Conservation (phyloP, 371 early-diverging fungal species). For the Ecytonucleospora hepatopenaei region DNA sequence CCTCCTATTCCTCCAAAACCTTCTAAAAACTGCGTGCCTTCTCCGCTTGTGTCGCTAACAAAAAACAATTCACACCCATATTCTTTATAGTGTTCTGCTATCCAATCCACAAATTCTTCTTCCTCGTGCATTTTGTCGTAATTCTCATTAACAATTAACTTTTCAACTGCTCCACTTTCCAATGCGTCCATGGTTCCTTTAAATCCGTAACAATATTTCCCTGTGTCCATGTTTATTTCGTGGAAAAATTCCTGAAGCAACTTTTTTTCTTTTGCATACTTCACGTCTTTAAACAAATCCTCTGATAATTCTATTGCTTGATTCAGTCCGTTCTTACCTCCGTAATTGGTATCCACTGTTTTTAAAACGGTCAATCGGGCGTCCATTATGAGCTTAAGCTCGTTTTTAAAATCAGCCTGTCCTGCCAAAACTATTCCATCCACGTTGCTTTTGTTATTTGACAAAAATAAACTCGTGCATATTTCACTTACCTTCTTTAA, state of each 20-base stretch:
- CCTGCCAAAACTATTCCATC: conserved; percentile 86
- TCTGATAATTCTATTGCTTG: conserved; percentile 88
- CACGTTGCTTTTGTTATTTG: conserved; percentile 77
- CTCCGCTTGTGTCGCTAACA: conserved; percentile 86
- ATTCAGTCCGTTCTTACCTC: conserved; percentile 97
- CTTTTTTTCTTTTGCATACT: conserved; percentile 94
- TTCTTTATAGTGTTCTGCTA: conserved; percentile 88
- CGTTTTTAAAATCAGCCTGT: conserved; percentile 94
- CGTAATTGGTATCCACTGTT: conserved; percentile 90
- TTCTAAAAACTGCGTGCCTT: conserved; percentile 93
- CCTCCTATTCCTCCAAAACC: conserved; percentile 99
- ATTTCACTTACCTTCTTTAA: conserved; percentile 92
- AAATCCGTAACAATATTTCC: conserved; percentile 85
- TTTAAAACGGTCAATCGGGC: conserved; percentile 76
- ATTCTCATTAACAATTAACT: conserved; percentile 87
- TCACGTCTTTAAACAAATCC: conserved; percentile 82
- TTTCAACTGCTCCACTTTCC: conserved; percentile 87
- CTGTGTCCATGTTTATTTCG: conserved; percentile 83
- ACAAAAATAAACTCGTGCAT: conserved; percentile 75
- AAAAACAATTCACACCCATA: conserved; percentile 83
- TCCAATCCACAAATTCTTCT: conserved; percentile 82
- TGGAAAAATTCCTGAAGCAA: conserved; percentile 85
- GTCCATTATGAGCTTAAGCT: conserved; percentile 78
- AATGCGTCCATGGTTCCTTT: conserved; percentile 88
- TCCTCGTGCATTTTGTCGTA: conserved; percentile 68